These are phyloP conservation scores for Paulownia fortunei DNA, from an alignment of 257 asterid genomes.

Conservation along the genomic window DNA sequence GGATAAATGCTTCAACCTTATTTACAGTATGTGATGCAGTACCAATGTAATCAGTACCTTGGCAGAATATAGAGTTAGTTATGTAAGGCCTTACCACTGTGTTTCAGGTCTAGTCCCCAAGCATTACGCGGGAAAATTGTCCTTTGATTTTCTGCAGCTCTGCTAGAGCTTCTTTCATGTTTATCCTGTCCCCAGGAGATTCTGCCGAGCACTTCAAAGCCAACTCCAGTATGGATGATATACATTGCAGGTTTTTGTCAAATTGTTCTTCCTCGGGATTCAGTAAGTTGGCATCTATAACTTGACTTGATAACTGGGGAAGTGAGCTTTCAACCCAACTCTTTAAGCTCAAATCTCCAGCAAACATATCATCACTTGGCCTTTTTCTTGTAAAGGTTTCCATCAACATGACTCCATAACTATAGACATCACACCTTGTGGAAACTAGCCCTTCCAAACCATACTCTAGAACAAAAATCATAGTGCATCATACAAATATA, in stretches of 20 bases:
- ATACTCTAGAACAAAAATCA: background rate
- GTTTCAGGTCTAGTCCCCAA: background rate
- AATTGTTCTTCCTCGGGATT: background rate
- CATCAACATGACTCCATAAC: slow-evolving; percentile 34
- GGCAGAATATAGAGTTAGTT: too few species aligned
- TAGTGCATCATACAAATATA: background rate
- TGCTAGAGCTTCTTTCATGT: background rate
- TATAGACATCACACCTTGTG: slow-evolving; percentile 30
- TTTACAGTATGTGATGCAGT: too few species aligned
- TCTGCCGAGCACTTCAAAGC: slow-evolving; percentile 14
- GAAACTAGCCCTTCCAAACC: slow-evolving; percentile 31
- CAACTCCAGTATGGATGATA: slow-evolving; percentile 12
- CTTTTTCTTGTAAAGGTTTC: slow-evolving; percentile 33
- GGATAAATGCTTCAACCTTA: too few species aligned
- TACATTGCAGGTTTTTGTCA: background rate
- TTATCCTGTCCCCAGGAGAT: background rate
- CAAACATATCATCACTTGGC: slow-evolving; percentile 34
- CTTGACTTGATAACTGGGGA: background rate
- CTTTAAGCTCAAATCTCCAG: slow-evolving; percentile 31
- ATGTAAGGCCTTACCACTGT: too few species aligned
- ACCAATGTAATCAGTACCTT: too few species aligned
- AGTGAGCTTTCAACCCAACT: slow-evolving; percentile 31
- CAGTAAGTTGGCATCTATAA: slow-evolving; percentile 29
- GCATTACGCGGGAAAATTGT: background rate
- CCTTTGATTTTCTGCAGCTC: slow-evolving; percentile 2